Evolutionary conservation across 768 basidiomycete species (phyloP).

Genomic region (Naganishia friedmannii): DNA sequence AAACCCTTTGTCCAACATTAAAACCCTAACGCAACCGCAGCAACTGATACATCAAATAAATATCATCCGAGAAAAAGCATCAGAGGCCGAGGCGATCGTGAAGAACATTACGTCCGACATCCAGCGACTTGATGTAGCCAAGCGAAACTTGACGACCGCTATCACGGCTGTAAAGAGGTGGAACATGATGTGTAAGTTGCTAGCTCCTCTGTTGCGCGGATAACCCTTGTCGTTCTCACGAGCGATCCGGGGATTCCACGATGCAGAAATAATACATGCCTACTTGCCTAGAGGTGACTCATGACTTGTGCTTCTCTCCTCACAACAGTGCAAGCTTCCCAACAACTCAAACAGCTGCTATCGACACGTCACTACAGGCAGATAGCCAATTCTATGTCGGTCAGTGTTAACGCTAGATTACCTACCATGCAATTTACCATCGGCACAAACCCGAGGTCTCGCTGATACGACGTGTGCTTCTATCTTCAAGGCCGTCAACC

Average conservation of each 20-base stretch:
- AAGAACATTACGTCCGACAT: slow-evolving; percentile 94
- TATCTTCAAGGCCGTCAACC: slow-evolving; percentile 70
- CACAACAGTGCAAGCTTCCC: slow-evolving; percentile 69
- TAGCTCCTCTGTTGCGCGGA: background rate
- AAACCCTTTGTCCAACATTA: background rate
- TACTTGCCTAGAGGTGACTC: background rate
- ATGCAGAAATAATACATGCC: background rate
- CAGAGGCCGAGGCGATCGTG: slow-evolving; percentile 94
- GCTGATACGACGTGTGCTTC: slow-evolving; percentile 4
- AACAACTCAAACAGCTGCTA: slow-evolving; percentile 73
- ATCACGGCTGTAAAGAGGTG: slow-evolving; percentile 86
- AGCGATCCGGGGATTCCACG: background rate
- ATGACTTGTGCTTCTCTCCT: no score
- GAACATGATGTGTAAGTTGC: slow-evolving; percentile 83
- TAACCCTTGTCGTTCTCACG: no score
- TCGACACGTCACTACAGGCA: slow-evolving; percentile 77
- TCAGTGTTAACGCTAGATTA: slow-evolving; percentile 51
- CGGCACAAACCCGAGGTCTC: background rate
- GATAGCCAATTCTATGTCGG: slow-evolving; percentile 76
- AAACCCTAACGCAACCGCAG: background rate
- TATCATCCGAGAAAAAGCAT: slow-evolving; percentile 90
- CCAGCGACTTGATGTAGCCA: slow-evolving; percentile 85
- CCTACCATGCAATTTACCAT: background rate
- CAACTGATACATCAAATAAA: slow-evolving; percentile 67
- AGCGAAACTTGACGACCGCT: slow-evolving; percentile 82